These are phyloP conservation scores for Hamamelis virginiana DNA, from an alignment of 164 flowering plant species.

Conservation along the genomic window DNA sequence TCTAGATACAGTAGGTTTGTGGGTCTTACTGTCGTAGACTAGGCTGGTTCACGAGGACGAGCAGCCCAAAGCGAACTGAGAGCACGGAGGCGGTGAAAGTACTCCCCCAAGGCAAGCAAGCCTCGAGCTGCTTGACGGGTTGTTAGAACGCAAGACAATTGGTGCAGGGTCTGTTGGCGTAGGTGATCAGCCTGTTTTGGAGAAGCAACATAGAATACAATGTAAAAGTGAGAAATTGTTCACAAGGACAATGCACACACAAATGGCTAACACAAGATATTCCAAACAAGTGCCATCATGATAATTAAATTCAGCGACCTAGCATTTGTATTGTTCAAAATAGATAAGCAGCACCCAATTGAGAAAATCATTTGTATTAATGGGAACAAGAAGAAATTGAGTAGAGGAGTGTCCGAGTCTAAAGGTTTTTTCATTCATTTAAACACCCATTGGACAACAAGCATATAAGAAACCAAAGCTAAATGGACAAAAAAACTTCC, in stretches of 20 bases:
- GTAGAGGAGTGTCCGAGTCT: no score
- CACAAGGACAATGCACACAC: neutral
- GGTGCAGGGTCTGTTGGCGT: conserved; percentile 66
- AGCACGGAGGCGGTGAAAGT: conserved; percentile 78
- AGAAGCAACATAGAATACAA: neutral
- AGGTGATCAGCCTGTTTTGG: conserved; percentile 80
- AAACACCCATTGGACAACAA: no score
- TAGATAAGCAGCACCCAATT: no score
- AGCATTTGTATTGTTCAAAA: no score
- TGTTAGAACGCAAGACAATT: conserved; percentile 64
- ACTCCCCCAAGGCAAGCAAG: conserved; percentile 81
- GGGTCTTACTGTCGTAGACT: conserved; percentile 3
- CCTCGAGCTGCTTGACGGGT: conserved; percentile 83
- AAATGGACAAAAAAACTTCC: no score
- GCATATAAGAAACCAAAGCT: no score
- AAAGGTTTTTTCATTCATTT: no score
- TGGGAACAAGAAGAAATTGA: no score
- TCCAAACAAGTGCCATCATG: no score
- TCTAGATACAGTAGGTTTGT: neutral
- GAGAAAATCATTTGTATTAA: no score
- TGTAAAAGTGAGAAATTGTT: neutral
- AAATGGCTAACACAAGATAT: no score
- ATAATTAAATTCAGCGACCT: no score
- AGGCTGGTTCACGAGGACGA: conserved; percentile 59
- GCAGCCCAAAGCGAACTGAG: conserved; percentile 81